Percentiles rank a stretch among this genome's conserved stretches.
Conservation (phyloP, 805 yeast genomes). For the Starmerella etchellsii region DNA sequence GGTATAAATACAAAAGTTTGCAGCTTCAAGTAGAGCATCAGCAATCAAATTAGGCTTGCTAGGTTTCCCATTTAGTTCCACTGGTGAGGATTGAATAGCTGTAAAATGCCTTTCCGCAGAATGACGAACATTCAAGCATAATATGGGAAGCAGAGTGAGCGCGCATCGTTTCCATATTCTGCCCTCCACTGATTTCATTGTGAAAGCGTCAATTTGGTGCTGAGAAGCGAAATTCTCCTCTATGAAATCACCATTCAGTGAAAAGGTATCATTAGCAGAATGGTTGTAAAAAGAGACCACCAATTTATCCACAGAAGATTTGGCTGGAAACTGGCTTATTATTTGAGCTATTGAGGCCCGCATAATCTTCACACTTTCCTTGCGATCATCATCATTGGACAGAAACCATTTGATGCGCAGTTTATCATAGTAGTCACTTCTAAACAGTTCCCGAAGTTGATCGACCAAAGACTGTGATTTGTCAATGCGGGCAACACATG, state of each 20-base stretch:
- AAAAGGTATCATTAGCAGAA: not conserved
- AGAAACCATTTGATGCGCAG: not conserved
- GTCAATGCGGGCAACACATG: too few relatives aligned
- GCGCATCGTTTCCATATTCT: slow-evolving; percentile 17
- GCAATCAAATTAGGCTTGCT: not conserved
- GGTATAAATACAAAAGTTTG: slow-evolving; percentile 8
- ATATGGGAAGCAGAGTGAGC: slow-evolving; percentile 15
- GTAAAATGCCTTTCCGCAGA: slow-evolving; percentile 13
- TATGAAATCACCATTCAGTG: slow-evolving; percentile 7
- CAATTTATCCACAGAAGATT: slow-evolving; percentile 3
- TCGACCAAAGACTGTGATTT: not conserved
- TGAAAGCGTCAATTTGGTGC: not conserved
- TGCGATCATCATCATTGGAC: not conserved
- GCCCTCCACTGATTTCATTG: not conserved
- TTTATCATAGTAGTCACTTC: not conserved
- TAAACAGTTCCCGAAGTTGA: not conserved
- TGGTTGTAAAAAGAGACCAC: slow-evolving; percentile 5
- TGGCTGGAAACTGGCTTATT: not conserved
- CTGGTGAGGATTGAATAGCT: slow-evolving; percentile 1
- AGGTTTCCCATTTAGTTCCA: not conserved
- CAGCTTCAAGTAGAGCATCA: slow-evolving; percentile 9
- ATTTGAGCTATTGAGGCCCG: not conserved
- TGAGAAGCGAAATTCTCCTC: slow-evolving; percentile 3
- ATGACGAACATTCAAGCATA: slow-evolving; percentile 5
- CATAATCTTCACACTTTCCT: not conserved